Conservation (phyloP, 2,329 filamentous ascomycete species). For the Botryotinia calthae region DNA sequence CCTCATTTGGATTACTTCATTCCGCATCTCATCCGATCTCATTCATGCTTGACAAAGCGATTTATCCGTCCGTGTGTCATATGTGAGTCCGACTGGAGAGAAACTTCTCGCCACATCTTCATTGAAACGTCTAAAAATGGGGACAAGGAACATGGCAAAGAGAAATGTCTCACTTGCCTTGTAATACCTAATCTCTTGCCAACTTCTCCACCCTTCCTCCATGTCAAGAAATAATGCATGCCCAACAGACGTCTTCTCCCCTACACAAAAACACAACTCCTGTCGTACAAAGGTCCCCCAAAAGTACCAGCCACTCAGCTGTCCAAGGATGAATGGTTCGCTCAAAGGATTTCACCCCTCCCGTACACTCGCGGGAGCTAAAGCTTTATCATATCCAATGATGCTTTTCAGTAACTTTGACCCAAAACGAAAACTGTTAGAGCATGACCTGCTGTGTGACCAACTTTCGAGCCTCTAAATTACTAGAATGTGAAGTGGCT, state of each 20-base stretch:
- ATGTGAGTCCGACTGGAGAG: neutral
- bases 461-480: neutral
- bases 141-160: neutral
- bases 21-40: neutral
- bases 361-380: neutral
- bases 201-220: neutral
- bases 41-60: neutral
- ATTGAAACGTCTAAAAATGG: neutral
- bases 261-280: neutral
- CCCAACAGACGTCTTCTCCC: neutral
- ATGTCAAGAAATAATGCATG: neutral
- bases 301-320: constrained; percentile 9
- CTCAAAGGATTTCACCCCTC: constrained; percentile 1
- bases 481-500: neutral
- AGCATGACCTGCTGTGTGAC: neutral
- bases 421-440: neutral
- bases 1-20: neutral
- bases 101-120: neutral
- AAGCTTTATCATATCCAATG: constrained; percentile 6
- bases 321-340: constrained; percentile 11
- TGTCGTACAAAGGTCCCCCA: neutral
- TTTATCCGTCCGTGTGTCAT: neutral
- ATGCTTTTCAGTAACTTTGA: neutral
- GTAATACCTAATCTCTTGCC: neutral
- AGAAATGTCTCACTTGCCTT: constrained; percentile 6